Conservation (phyloP, 1,139 yeast genomes). For the Waltiozyma sp. region DNA sequence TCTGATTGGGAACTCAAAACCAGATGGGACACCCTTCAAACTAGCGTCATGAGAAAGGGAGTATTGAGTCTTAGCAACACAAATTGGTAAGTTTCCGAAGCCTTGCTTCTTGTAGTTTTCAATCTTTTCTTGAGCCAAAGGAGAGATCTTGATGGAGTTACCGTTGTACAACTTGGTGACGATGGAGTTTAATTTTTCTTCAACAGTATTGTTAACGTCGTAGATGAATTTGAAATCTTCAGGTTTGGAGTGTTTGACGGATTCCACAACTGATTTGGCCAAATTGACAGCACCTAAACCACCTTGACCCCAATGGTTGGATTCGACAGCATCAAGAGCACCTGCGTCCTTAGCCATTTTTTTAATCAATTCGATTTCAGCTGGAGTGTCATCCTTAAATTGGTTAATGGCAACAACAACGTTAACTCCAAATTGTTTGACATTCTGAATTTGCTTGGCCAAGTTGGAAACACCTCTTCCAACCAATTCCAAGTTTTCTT, state of each 20-base stretch:
- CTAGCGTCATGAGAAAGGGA: slow-evolving; percentile 90
- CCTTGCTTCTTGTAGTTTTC: slow-evolving; percentile 60
- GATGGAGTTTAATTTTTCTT: slow-evolving; percentile 50
- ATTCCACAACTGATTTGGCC: slow-evolving; percentile 59
- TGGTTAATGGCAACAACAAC: slow-evolving; percentile 75
- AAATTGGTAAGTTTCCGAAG: slow-evolving; percentile 69
- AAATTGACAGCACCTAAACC: slow-evolving; percentile 63
- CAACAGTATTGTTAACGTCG: slow-evolving; percentile 48
- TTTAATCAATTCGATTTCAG: slow-evolving; percentile 54
- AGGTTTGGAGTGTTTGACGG: slow-evolving; percentile 30
- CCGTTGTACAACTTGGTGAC: slow-evolving; percentile 76
- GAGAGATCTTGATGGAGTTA: slow-evolving; percentile 51
- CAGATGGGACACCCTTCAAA: slow-evolving; percentile 91
- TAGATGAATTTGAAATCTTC: slow-evolving; percentile 46
- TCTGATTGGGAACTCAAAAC: slow-evolving; percentile 88
- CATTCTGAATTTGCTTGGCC: slow-evolving; percentile 66
- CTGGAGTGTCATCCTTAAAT: slow-evolving; percentile 60
- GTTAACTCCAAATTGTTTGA: slow-evolving; percentile 60
- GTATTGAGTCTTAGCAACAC: slow-evolving; percentile 97
- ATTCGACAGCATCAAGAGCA: slow-evolving; percentile 62
- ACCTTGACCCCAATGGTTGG: slow-evolving; percentile 78
- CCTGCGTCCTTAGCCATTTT: slow-evolving; percentile 60
- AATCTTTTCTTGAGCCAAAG: slow-evolving; percentile 56
- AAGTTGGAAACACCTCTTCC: slow-evolving; percentile 58
- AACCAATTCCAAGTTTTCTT: slow-evolving; percentile 57